Evolutionary conservation across 129 eudicot genomes (phyloP), one percentile per base, ranked within the genome.

Genomic region (Ambrosia artemisiifolia): DNA sequence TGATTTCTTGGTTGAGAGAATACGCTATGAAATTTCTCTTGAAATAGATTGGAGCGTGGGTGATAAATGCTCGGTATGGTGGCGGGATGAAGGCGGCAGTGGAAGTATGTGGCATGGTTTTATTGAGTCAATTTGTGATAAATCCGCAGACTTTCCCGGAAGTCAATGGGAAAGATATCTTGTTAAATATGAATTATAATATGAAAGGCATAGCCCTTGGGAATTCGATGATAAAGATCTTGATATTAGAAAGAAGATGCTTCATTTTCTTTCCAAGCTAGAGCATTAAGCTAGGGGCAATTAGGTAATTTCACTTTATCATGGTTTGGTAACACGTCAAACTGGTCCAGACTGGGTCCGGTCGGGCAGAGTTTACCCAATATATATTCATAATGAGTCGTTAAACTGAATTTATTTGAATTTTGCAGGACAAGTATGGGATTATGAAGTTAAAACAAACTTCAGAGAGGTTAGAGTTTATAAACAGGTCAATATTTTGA

Each of bases 111-210:
- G n/a, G n/a, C n/a, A n/a, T n/a, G n/a, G n/a, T n/a, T n/a, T n/a
- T n/a, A n/a, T n/a, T n/a, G n/a, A n/a, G n/a, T n/a, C n/a, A n/a
- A n/a, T n/a, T n/a, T n/a, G 80, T 38, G 91, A 84, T 63, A 80
- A 79, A 44, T 79, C 85, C n/a, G 44, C 11, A 11, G 79, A 81
- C 6, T 88, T 86, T 68, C 99, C 89, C 3, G 94, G 77, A 36
- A 95, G 99, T 78, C 99, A 88, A 28, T 95, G 99, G 99, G 93
- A 90, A 42, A 84, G 93, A 75, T 86, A 64, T 83, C 2, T 12
- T 33, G 81, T 95, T 18, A 19, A 12, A 47, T 92, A 92, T 75
- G 19, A 34, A 4, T 4, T 20, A 62, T 44, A 33, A 63, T 53
- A 73, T 63, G 69, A 0, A 61, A 61, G 30, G 8, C 99, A 94